Conservation (phyloP, 306 rosid genomes). For the Pterocarpus santalinus region DNA sequence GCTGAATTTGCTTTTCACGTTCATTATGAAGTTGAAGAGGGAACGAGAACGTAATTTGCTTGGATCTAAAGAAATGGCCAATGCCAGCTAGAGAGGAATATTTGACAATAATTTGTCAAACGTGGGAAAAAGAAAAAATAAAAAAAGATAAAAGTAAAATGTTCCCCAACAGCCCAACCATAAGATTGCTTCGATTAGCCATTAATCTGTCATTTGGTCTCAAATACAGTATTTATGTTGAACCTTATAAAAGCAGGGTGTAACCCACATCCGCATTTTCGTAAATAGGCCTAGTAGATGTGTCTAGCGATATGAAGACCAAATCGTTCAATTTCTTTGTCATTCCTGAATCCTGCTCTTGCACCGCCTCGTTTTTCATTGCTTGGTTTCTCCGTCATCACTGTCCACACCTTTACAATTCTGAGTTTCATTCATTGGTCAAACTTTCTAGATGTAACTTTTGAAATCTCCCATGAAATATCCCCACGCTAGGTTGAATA, state of each 20-base stretch:
- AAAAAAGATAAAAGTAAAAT: slow-evolving; percentile 42
- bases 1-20: slow-evolving; percentile 20
- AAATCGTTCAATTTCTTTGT: slow-evolving; percentile 38
- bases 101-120: slow-evolving; percentile 35
- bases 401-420: slow-evolving; percentile 30
- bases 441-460: slow-evolving; percentile 47
- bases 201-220: slow-evolving; percentile 63
- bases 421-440: slow-evolving; percentile 47
- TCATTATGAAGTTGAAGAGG: slow-evolving; percentile 36
- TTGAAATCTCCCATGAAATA: slow-evolving; percentile 53
- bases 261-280: slow-evolving; percentile 53
- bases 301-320: slow-evolving; percentile 56
- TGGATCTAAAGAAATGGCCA: slow-evolving; percentile 60
- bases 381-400: slow-evolving; percentile 49
- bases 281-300: slow-evolving; percentile 32
- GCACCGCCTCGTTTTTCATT: slow-evolving; percentile 47
- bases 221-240: slow-evolving; percentile 47
- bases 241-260: slow-evolving; percentile 48
- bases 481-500: slow-evolving; percentile 32
- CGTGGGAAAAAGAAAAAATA: slow-evolving; percentile 43
- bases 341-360: slow-evolving; percentile 19
- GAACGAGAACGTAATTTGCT: slow-evolving; percentile 45
- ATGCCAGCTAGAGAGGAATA: slow-evolving; percentile 30
- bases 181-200: slow-evolving; percentile 55
- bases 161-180: slow-evolving; percentile 80